phyloP scores from a whole-genome alignment of 768 basidiomycete species.

The Kwoniella mangroviensis region DNA sequence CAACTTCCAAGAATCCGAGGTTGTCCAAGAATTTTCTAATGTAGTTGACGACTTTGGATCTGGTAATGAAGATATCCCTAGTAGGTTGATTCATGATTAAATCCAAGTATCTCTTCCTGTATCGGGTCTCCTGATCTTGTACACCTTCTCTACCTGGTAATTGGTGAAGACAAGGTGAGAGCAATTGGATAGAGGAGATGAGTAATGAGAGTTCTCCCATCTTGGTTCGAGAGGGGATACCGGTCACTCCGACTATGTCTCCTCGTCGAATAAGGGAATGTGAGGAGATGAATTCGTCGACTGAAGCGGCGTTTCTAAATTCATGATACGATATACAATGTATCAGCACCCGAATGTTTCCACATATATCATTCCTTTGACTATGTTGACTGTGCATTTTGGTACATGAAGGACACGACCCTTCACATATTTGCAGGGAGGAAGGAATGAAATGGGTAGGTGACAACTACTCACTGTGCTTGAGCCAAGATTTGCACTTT shows the following conservation, averaged over 20 bases:
- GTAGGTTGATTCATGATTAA: slow-evolving; percentile 91
- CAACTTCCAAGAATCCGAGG: slow-evolving; percentile 96
- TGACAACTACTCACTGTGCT: slow-evolving; percentile 66
- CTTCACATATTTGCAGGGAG: no score
- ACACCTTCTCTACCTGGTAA: slow-evolving; percentile 83
- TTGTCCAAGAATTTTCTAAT: slow-evolving; percentile 85
- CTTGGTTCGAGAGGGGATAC: slow-evolving; percentile 87
- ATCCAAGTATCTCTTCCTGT: slow-evolving; percentile 98
- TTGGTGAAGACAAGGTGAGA: slow-evolving; percentile 95
- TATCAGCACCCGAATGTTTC: no score
- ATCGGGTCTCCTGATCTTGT: slow-evolving; percentile 96
- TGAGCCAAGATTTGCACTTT: slow-evolving; percentile 96
- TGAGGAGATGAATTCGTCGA: slow-evolving; percentile 66
- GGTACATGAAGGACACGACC: no score
- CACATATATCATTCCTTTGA: background rate
- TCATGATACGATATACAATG: background rate
- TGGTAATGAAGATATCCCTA: slow-evolving; percentile 85
- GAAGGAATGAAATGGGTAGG: background rate
- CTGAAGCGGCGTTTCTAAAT: slow-evolving; percentile 55
- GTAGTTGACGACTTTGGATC: slow-evolving; percentile 89
- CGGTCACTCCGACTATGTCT: slow-evolving; percentile 92
- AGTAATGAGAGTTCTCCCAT: slow-evolving; percentile 93
- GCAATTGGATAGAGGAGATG: slow-evolving; percentile 77
- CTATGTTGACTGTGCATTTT: no score
- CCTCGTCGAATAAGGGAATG: slow-evolving; percentile 92